Evolutionary conservation across 2,329 filamentous ascomycete genomes (phyloP).

Genomic region (Emergomyces pasteurianus): DNA sequence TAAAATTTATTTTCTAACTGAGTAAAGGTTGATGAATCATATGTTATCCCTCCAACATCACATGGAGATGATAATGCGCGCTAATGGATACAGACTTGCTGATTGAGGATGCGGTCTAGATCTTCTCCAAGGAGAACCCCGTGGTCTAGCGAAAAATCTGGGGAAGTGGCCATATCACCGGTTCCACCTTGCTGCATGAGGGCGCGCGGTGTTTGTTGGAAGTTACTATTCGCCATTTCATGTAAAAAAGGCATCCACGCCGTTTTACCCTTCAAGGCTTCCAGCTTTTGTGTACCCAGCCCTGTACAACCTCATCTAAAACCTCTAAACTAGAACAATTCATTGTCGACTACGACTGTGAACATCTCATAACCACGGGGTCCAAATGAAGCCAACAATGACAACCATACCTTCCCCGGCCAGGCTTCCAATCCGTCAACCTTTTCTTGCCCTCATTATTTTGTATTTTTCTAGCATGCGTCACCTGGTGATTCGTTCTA

Average conservation of each 20-base stretch:
- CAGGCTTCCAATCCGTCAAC: neutral
- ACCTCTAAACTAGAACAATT: neutral
- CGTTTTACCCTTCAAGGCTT: neutral
- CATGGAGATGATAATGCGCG: neutral
- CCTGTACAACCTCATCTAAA: neutral
- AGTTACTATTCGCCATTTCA: neutral
- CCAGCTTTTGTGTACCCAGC: neutral
- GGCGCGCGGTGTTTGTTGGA: neutral
- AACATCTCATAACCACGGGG: neutral
- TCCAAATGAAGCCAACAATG: neutral
- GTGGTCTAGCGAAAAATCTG: neutral
- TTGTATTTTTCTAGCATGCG: neutral
- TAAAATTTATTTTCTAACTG: neutral
- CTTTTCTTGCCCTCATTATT: neutral
- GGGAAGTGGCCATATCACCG: neutral
- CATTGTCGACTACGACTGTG: neutral
- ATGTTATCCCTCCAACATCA: neutral
- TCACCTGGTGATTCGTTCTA: neutral
- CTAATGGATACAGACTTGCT: neutral
- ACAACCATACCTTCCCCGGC: neutral
- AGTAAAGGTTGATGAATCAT: neutral
- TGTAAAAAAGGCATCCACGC: neutral
- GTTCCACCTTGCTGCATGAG: neutral
- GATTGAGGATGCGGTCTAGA: neutral
- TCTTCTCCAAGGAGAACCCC: neutral